Conservation (phyloP, 164 flowering plant species). For the Magnolia officinalis region DNA sequence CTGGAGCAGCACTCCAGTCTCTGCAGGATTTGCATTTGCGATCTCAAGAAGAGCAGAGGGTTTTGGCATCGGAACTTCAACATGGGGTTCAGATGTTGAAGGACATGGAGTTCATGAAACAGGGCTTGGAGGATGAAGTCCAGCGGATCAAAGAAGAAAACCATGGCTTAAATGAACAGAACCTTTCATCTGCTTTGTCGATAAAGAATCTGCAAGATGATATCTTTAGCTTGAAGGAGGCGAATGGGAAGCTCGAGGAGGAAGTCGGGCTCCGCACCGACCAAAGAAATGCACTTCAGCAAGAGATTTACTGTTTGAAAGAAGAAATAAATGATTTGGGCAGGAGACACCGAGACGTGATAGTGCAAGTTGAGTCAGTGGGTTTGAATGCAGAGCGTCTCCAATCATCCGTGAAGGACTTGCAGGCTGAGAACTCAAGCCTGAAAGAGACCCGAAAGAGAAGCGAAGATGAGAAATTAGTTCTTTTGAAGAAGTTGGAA, state of each 20-base stretch:
- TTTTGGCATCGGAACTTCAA: conserved; percentile 55
- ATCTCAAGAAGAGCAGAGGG: conserved; percentile 70
- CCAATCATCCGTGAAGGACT: conserved; percentile 48
- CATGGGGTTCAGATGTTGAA: conserved; percentile 55
- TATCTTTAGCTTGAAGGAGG: conserved; percentile 46
- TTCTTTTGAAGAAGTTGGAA: conserved; percentile 48
- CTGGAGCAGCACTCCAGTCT: conserved; percentile 53
- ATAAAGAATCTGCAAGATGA: conserved; percentile 53
- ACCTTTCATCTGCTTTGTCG: conserved; percentile 37
- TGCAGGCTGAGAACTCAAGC: conserved; percentile 64
- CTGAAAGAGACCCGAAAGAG: conserved; percentile 50
- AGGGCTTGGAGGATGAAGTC: conserved; percentile 51
- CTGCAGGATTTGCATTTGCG: conserved; percentile 56
- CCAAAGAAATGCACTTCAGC: conserved; percentile 50
- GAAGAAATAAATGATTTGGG: conserved; percentile 60
- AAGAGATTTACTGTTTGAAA: conserved; percentile 51
- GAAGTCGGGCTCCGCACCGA: conserved; percentile 50
- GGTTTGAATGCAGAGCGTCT: conserved; percentile 57
- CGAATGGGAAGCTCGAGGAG: conserved; percentile 63
- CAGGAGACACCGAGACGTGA: conserved; percentile 39
- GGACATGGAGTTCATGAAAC: conserved; percentile 55
- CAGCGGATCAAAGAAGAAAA: conserved; percentile 50
- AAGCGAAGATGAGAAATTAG: conserved; percentile 43
- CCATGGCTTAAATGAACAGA: conserved; percentile 46
- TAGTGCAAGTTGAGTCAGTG: conserved; percentile 54